These are phyloP conservation scores for Talaromyces ruber DNA, from an alignment of 495 filamentous ascomycete genomes.

Conservation along the genomic window DNA sequence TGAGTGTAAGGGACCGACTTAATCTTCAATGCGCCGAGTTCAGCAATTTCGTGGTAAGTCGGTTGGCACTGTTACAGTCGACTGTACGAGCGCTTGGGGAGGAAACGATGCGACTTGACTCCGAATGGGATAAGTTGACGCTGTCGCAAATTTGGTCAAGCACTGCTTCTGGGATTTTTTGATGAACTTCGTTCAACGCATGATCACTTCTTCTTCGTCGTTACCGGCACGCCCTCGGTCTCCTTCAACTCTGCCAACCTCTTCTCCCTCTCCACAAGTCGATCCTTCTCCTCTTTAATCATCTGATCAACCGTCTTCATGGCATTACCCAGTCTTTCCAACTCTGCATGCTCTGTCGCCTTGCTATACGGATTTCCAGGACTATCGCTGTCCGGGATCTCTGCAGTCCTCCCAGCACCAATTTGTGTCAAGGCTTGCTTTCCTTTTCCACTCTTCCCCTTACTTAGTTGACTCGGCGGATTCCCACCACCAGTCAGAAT, in stretches of 20 bases:
- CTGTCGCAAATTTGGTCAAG: neutral
- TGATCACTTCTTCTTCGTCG: constrained; percentile 35
- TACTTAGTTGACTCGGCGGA: constrained; percentile 20
- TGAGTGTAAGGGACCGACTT: too few species aligned
- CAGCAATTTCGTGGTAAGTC: too few species aligned
- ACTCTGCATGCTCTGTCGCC: constrained; percentile 63
- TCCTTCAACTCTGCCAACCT: constrained; percentile 55
- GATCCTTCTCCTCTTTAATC: constrained; percentile 58
- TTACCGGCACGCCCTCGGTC: constrained; percentile 33
- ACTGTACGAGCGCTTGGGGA: too few species aligned
- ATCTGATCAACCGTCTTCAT: constrained; percentile 64
- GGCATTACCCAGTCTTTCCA: constrained; percentile 47
- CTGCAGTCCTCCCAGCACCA: constrained; percentile 52
- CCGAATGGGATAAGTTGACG: neutral
- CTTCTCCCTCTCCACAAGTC: constrained; percentile 53
- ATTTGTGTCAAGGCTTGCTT: constrained; percentile 30
- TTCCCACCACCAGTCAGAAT: constrained; percentile 57
- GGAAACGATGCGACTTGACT: neutral
- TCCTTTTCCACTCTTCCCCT: constrained; percentile 38
- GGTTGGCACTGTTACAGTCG: too few species aligned
- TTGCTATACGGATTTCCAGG: constrained; percentile 64
- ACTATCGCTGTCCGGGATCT: constrained; percentile 57
- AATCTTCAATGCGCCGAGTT: too few species aligned
- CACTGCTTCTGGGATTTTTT: neutral
- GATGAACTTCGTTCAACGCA: neutral